These are phyloP conservation scores for Umbellularia californica DNA, from an alignment of 164 flowering plant species.

Conservation along the genomic window DNA sequence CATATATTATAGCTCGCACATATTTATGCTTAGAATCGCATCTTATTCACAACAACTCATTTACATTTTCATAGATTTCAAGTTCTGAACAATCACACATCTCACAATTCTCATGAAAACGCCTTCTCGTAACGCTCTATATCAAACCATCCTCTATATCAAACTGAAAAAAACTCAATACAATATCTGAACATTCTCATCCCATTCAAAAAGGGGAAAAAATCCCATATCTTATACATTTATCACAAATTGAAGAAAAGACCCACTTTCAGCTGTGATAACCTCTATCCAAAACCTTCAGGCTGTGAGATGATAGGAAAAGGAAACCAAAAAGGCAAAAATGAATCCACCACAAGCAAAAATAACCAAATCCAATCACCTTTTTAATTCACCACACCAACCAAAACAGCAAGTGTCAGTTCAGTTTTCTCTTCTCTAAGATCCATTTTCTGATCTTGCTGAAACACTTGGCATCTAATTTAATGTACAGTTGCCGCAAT, in stretches of 20 bases:
- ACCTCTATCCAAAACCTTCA: background rate
- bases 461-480: conserved; percentile 34
- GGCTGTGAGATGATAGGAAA: conserved; percentile 3
- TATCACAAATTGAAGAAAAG: background rate
- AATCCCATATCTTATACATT: background rate
- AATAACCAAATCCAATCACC: background rate
- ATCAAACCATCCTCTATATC: background rate
- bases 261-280: background rate
- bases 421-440: conserved; percentile 51
- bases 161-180: background rate
- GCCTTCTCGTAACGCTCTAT: background rate
- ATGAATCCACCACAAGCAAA: background rate
- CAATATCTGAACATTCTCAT: background rate
- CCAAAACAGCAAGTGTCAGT: conserved; percentile 23
- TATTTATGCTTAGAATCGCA: no score
- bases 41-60: background rate
- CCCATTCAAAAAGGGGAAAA: background rate
- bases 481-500: conserved; percentile 34
- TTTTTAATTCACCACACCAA: background rate
- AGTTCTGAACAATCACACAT: background rate
- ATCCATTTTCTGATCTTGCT: conserved; percentile 38
- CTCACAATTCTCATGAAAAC: background rate
- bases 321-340: background rate
- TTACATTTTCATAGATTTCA: background rate
- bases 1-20: no score